Percentiles rank a stretch among this genome's conserved stretches.
Evolutionary conservation across 345 rosid species (phyloP).

Genomic region (Erodium maritimum): DNA sequence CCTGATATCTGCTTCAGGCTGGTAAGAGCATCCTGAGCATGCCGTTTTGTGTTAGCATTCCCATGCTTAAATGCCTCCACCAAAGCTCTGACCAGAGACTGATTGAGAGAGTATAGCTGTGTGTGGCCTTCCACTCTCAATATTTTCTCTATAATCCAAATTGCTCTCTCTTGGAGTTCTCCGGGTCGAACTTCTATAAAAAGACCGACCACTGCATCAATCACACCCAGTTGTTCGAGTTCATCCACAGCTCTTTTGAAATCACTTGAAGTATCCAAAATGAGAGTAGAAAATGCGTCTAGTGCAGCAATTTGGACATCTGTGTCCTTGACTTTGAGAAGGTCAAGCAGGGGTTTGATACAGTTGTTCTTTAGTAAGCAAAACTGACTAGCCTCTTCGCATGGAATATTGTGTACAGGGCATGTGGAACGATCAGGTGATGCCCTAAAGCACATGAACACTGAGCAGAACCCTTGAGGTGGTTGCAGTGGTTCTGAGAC

Average conservation of each 20-base stretch:
- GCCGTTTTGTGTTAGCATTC: slow-evolving; percentile 19
- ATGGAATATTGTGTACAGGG: slow-evolving; percentile 20
- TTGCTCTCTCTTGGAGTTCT: slow-evolving; percentile 24
- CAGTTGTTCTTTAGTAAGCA: slow-evolving; percentile 26
- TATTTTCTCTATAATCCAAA: slow-evolving; percentile 27
- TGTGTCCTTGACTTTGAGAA: slow-evolving; percentile 17
- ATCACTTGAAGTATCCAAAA: slow-evolving; percentile 13
- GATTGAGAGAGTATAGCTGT: slow-evolving; percentile 21
- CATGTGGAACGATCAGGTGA: slow-evolving; percentile 18
- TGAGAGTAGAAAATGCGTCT: slow-evolving; percentile 30
- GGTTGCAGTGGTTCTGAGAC: slow-evolving; percentile 16
- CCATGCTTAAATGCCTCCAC: slow-evolving; percentile 32
- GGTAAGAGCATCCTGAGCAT: slow-evolving; percentile 35
- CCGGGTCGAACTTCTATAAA: slow-evolving; percentile 27
- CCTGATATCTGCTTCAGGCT: slow-evolving; percentile 28
- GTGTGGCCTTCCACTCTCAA: slow-evolving; percentile 25
- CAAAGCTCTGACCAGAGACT: slow-evolving; percentile 27
- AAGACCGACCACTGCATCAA: slow-evolving; percentile 15
- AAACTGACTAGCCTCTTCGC: slow-evolving; percentile 19
- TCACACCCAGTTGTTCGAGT: slow-evolving; percentile 19
- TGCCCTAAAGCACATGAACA: slow-evolving; percentile 18
- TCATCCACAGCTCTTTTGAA: slow-evolving; percentile 18
- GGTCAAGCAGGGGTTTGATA: slow-evolving; percentile 25
- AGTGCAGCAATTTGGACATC: slow-evolving; percentile 27
- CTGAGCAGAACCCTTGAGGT: slow-evolving; percentile 18